Conservation (phyloP, 1,139 yeast genomes). For the Sugiyamaella neomexicana region DNA sequence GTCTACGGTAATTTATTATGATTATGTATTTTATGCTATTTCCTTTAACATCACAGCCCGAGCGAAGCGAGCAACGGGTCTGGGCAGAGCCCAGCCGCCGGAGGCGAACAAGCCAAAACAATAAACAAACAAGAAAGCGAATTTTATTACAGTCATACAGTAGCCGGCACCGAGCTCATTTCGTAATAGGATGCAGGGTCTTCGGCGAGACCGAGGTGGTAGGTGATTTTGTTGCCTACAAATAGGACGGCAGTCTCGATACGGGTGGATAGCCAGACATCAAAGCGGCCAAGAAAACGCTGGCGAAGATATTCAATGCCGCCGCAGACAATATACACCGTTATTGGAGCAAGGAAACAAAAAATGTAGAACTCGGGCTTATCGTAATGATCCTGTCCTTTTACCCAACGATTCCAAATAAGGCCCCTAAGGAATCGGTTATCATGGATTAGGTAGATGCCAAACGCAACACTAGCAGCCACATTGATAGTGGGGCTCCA, state of each 20-base stretch:
- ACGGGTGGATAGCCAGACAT: neutral
- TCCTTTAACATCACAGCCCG: neutral
- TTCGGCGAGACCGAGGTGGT: neutral
- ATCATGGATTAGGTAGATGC: slow-evolving; percentile 19
- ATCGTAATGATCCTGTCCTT: slow-evolving; percentile 9
- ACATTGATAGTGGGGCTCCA: slow-evolving; percentile 16
- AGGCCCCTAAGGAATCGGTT: slow-evolving; percentile 8
- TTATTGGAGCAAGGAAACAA: slow-evolving; percentile 8
- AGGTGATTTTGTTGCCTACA: slow-evolving; percentile 1
- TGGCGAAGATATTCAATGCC: slow-evolving; percentile 11
- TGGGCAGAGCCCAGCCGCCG: slow-evolving; percentile 1
- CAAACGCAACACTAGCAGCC: slow-evolving; percentile 16
- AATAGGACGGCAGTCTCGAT: slow-evolving; percentile 2
- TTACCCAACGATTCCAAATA: slow-evolving; percentile 14
- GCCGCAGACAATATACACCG: slow-evolving; percentile 11
- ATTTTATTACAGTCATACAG: neutral
- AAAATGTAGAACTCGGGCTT: slow-evolving; percentile 5
- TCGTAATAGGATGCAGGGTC: slow-evolving; percentile 5
- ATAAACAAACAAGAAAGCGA: too few relatives aligned
- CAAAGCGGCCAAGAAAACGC: slow-evolving; percentile 1
- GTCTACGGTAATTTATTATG: slow-evolving; percentile 2
- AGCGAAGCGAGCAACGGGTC: slow-evolving; percentile 1
- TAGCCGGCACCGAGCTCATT: neutral
- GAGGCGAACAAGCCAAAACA: too few relatives aligned
- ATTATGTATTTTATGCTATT: neutral